phyloP scores from a whole-genome alignment of 208 protist genomes.

The Histomonas meleagridis region DNA sequence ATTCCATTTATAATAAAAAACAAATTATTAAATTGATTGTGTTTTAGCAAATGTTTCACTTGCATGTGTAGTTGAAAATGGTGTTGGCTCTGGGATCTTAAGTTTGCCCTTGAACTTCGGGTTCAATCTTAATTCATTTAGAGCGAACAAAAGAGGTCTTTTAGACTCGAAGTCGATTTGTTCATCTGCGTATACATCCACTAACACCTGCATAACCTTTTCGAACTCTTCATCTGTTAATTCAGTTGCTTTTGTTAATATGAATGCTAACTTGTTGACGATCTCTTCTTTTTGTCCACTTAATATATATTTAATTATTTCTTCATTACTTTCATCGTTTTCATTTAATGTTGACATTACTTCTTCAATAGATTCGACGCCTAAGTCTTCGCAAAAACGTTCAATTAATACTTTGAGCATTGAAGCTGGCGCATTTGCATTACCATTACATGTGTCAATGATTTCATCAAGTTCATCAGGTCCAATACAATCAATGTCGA shows the following conservation, averaged over 20 bases:
- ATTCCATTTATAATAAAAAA: no score
- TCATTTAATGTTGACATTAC: not conserved
- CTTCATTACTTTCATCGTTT: not conserved
- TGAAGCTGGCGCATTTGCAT: not conserved
- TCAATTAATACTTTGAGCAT: not conserved
- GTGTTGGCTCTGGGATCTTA: constrained; percentile 13
- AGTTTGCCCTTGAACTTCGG: not conserved
- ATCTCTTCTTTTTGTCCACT: not conserved
- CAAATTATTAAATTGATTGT: not conserved
- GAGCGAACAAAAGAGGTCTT: not conserved
- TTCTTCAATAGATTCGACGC: not conserved
- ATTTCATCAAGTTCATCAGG: not conserved
- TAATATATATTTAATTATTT: not conserved
- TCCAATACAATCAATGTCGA: not conserved
- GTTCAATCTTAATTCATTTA: not conserved
- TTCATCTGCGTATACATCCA: constrained; percentile 12
- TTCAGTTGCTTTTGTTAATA: not conserved
- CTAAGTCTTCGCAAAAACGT: not conserved
- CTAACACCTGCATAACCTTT: not conserved
- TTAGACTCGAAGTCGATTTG: not conserved
- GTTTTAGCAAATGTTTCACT: constrained; percentile 1
- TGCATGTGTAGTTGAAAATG: not conserved
- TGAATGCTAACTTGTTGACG: not conserved
- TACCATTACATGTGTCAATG: not conserved
- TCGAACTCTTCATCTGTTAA: not conserved